Conservation (phyloP, 2,329 filamentous ascomycete genomes). For the Ophiostoma ulmi region DNA sequence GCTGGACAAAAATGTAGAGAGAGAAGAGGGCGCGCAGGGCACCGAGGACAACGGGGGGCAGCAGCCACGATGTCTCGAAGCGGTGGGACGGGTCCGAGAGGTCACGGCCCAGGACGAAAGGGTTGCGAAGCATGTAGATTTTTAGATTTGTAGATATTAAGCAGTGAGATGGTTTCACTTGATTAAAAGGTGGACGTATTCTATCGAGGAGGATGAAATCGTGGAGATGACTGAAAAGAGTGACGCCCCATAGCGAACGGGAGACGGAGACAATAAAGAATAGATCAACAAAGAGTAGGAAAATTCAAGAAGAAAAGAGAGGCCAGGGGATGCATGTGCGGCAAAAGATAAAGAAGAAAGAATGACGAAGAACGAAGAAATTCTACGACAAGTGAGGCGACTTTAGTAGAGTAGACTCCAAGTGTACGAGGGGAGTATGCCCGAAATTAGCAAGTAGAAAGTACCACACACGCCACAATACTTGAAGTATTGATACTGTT, state of each 20-base stretch:
- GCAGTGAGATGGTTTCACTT: background rate
- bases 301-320: background rate
- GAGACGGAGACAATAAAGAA: background rate
- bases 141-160: background rate
- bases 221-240: too few relatives aligned
- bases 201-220: background rate
- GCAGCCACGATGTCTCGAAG: slow-evolving; percentile 75
- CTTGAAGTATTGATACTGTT: background rate
- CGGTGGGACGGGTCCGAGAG: slow-evolving; percentile 56
- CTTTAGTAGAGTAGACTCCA: background rate
- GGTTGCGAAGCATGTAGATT: slow-evolving; percentile 16
- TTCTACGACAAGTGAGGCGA: background rate
- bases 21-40: slow-evolving; percentile 50
- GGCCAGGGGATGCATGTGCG: background rate
- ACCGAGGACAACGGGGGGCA: slow-evolving; percentile 61
- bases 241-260: too few relatives aligned
- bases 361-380: background rate
- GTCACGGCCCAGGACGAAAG: slow-evolving; percentile 40
- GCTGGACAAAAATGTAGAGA: slow-evolving; percentile 64
- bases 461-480: background rate
- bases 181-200: too few relatives aligned
- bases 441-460: background rate
- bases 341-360: background rate
- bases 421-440: background rate
- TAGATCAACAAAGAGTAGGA: background rate